Conservation (phyloP, 1,284 basidiomycete species). For the Vanrija pseudolonga region DNA sequence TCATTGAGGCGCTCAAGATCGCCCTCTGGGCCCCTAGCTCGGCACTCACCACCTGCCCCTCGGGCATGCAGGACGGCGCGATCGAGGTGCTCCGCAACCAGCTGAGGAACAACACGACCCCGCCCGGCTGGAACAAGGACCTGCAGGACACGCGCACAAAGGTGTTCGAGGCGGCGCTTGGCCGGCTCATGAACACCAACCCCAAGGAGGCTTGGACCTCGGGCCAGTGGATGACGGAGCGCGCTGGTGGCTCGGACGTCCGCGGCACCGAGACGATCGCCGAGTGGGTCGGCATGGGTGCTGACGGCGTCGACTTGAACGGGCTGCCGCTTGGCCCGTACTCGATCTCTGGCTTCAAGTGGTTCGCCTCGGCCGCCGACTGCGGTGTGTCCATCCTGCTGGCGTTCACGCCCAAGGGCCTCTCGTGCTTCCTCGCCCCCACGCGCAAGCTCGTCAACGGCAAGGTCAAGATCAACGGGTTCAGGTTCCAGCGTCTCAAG, state of each 20-base stretch:
- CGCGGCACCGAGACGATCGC: constrained; percentile 70
- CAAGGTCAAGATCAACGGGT: constrained; percentile 58
- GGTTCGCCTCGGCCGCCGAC: constrained; percentile 80
- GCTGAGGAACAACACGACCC: neutral
- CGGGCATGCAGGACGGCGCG: constrained; percentile 17
- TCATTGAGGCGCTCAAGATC: constrained; percentile 7
- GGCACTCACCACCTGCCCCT: constrained; percentile 7
- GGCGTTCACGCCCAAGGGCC: constrained; percentile 48
- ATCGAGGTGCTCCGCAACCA: constrained; percentile 4
- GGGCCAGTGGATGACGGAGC: constrained; percentile 83
- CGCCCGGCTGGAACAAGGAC: neutral
- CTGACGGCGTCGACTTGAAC: constrained; percentile 8
- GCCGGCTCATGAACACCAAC: constrained; percentile 43
- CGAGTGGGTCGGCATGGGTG: neutral
- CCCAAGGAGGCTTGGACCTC: constrained; percentile 63
- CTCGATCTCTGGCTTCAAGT: constrained; percentile 67
- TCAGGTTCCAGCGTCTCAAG: constrained; percentile 69
- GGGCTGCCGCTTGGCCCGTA: constrained; percentile 17
- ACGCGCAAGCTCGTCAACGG: constrained; percentile 53
- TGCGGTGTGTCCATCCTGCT: constrained; percentile 15
- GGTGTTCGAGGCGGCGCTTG: constrained; percentile 12
- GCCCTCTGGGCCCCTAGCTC: constrained; percentile 6
- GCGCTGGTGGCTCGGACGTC: constrained; percentile 72
- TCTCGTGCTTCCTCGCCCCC: constrained; percentile 58
- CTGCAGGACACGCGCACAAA: constrained; percentile 2